A percentile compares a stretch with the other conserved stretches of the same genome.
phyloP scores from a whole-genome alignment of 805 yeast genomes.

The Candida maltosa region DNA sequence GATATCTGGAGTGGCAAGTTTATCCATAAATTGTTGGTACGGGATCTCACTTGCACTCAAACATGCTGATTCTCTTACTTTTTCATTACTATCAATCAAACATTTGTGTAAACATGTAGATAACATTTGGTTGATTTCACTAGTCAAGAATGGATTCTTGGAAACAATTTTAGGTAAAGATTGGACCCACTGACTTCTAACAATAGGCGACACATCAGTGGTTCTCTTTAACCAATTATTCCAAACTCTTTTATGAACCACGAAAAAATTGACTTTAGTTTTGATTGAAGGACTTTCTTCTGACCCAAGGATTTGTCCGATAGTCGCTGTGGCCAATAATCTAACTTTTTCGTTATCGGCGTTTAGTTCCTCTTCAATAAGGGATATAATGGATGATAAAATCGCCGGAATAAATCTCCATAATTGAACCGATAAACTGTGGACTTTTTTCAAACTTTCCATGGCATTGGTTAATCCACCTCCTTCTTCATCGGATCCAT shows the following conservation, averaged over 20 bases:
- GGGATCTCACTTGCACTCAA: conserved; percentile 41
- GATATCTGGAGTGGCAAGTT: conserved; percentile 44
- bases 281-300: conserved; percentile 17
- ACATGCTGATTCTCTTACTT: conserved; percentile 64
- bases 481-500: conserved; percentile 12
- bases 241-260: conserved; percentile 60
- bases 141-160: conserved; percentile 41
- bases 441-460: conserved; percentile 57
- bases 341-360: conserved; percentile 67
- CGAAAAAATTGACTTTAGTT: conserved; percentile 54
- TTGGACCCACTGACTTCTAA: conserved; percentile 70
- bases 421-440: conserved; percentile 57
- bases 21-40: conserved; percentile 43
- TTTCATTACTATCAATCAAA: conserved; percentile 71
- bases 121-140: conserved; percentile 41
- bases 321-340: conserved; percentile 64
- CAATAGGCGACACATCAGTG: conserved; percentile 61
- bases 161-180: conserved; percentile 47
- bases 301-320: conserved; percentile 57
- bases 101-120: conserved; percentile 61
- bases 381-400: conserved; percentile 69
- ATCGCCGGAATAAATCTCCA: conserved; percentile 81
- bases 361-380: conserved; percentile 73
- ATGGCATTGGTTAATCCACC: conserved; percentile 20
- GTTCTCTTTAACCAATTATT: conserved; percentile 71